Conservation (phyloP, 306 rosid genomes). For the Cucurbita pepo region DNA sequence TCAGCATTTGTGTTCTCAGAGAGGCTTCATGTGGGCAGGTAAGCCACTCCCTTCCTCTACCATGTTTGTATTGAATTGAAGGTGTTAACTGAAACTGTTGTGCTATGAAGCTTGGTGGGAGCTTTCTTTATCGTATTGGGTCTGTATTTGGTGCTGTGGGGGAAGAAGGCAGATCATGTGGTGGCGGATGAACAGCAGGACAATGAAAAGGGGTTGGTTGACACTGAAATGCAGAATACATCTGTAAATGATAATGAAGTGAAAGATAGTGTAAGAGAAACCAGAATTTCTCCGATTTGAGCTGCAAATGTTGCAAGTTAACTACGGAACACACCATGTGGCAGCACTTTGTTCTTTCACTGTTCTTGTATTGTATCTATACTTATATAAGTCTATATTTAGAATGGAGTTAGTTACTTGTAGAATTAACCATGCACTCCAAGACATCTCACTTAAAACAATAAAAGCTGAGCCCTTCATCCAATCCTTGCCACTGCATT, state of each 20-base stretch:
- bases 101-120: constrained; percentile 14
- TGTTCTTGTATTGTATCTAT: too few relatives aligned
- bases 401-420: constrained; percentile 7
- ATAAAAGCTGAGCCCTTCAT: constrained; percentile 24
- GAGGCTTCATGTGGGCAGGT: constrained; percentile 22
- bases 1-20: constrained; percentile 19
- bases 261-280: background rate
- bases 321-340: too few relatives aligned
- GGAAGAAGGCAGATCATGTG: constrained; percentile 6
- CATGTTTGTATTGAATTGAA: background rate
- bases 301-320: too few relatives aligned
- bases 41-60: background rate
- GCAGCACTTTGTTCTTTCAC: too few relatives aligned
- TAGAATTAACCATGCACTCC: constrained; percentile 25
- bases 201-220: background rate
- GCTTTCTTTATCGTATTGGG: constrained; percentile 11
- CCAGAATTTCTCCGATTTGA: background rate
- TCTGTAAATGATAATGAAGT: background rate
- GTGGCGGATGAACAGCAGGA: background rate
- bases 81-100: background rate
- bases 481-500: constrained; percentile 11
- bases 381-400: too few relatives aligned
- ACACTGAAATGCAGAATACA: background rate
- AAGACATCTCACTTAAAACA: constrained; percentile 10
- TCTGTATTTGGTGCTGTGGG: constrained; percentile 25